phyloP scores from a whole-genome alignment of 2,329 filamentous ascomycete species.

The Fusarium sp. region DNA sequence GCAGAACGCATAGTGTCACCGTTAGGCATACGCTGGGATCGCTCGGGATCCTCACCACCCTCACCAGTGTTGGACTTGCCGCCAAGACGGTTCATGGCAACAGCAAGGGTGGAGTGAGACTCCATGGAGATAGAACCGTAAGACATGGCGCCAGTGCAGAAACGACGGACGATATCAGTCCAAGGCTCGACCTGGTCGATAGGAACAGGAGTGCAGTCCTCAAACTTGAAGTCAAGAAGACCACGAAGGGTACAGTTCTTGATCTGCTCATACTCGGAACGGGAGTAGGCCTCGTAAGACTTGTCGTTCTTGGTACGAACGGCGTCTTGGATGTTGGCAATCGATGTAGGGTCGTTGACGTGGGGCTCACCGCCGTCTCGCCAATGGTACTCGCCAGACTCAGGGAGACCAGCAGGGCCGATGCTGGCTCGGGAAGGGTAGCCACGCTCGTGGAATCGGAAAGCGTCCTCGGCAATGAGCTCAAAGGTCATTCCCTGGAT shows the following conservation, averaged over 20 bases:
- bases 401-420: slow-evolving; percentile 82
- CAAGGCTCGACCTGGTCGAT: slow-evolving; percentile 98
- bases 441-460: slow-evolving; percentile 94
- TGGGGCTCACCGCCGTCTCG: slow-evolving; percentile 95
- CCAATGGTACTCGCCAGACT: slow-evolving; percentile 99
- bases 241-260: slow-evolving; percentile 96
- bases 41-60: slow-evolving; percentile 94
- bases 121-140: slow-evolving; percentile 99
- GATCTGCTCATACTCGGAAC: slow-evolving; percentile 94
- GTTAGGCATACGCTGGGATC: slow-evolving; percentile 86
- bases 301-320: slow-evolving; percentile 98
- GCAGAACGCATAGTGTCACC: slow-evolving; percentile 97
- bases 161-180: slow-evolving; percentile 97
- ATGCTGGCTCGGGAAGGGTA: slow-evolving; percentile 85
- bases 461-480: slow-evolving; percentile 91
- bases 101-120: slow-evolving; percentile 92
- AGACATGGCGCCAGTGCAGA: slow-evolving; percentile 98
- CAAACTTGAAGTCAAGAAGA: slow-evolving; percentile 95
- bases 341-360: slow-evolving; percentile 93
- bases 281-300: slow-evolving; percentile 96
- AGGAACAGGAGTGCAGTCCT: slow-evolving; percentile 84
- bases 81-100: slow-evolving; percentile 96
- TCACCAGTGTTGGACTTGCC: slow-evolving; percentile 98
- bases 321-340: slow-evolving; percentile 97
- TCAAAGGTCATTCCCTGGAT: slow-evolving; percentile 96